Base-by-base conservation (phyloP, 148 eudicot genomes). In the Spergularia bocconei region DNA sequence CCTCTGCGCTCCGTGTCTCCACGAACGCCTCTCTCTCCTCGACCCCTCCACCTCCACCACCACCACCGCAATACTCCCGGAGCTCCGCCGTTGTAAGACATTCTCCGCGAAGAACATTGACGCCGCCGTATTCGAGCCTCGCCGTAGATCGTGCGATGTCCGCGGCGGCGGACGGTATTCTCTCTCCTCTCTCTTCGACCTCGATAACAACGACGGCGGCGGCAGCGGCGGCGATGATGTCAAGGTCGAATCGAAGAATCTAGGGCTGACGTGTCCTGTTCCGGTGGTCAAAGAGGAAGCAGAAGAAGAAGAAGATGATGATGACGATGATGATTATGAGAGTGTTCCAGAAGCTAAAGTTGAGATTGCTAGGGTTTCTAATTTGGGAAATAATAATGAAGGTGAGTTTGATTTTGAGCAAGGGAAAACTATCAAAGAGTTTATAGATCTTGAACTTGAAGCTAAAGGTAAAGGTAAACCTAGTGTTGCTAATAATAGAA, bases 111-210 rank as follows among this genome's bases (percentile, higher is more conserved):
- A 73, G 4, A 87, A 78, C 20, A 73, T 77, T 69, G 91, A 84
- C 57, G 78, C 76, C 66, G 66, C 76, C 20, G 81, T 52, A 0
- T 19, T 74, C 15, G 92, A 87, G 72, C 88, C 87, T 20, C 77
- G 99, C 20, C 86, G 97, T 14, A 83, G 84, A 20, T 92, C 97
- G 21, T 92, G 99, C 72, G 96, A 92, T 48, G 97, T 81, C 48
- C 77, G 89, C 67, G 81, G 67, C 58, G 75, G 89, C 67, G 81
- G 67, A 51, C 84, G 86, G 21, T 85, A 38, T 21, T 75, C 88
- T 6, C 85, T 91, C 1, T 79, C 85, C 6, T 61, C 77, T 52
- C 79, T 89, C 20, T 90, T 95, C 58, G 72, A 74, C 50, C 77
- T 79, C 21, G 96, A 88, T 44, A 89, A 85, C 29, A 70, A 72